phyloP scores from a whole-genome alignment of 2,329 filamentous ascomycete species.

The Penicillium sp. region DNA sequence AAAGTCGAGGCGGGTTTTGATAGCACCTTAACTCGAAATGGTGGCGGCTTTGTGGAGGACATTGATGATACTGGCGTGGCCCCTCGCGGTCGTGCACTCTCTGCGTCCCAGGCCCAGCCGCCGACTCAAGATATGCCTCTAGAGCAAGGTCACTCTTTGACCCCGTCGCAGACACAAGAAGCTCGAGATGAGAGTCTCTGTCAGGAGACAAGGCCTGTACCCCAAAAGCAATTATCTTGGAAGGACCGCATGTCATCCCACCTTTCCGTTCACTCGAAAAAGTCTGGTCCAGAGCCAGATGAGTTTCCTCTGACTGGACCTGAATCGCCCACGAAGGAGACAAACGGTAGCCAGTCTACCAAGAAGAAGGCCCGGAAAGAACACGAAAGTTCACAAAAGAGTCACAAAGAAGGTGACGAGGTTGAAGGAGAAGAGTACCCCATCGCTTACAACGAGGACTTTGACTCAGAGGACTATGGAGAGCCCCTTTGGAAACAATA shows the following conservation, averaged over 20 bases:
- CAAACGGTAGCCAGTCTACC: conserved; percentile 2
- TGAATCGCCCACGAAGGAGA: conserved; percentile 19
- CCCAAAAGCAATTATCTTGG: conserved; percentile 30
- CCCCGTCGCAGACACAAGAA: conserved; percentile 5
- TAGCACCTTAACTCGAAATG: conserved; percentile 28
- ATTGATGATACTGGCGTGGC: conserved; percentile 6
- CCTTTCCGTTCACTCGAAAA: conserved; percentile 14
- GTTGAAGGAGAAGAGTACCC: conserved; percentile 49
- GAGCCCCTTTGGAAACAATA: conserved; percentile 76
- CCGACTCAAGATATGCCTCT: conserved; percentile 5
- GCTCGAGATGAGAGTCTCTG: conserved; percentile 1
- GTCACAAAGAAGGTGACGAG: conserved; percentile 23
- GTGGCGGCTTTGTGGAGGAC: conserved; percentile 30
- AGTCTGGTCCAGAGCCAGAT: conserved; percentile 23
- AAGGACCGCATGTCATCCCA: conserved; percentile 27
- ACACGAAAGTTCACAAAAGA: conserved; percentile 9
- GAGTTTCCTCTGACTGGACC: conserved; percentile 35
- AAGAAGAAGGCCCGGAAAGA: conserved; percentile 8
- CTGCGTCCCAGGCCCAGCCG: conserved; percentile 1
- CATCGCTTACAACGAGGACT: conserved; percentile 56
- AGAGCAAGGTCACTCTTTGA: not conserved
- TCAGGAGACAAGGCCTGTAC: conserved; percentile 2
- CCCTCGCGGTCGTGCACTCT: conserved; percentile 3
- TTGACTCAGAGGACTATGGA: conserved; percentile 56
- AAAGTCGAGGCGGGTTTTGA: conserved; percentile 36